Percentiles rank a stretch among this genome's conserved stretches.
Conservation (phyloP, 306 rosid genomes). For the Quercus dentata region DNA sequence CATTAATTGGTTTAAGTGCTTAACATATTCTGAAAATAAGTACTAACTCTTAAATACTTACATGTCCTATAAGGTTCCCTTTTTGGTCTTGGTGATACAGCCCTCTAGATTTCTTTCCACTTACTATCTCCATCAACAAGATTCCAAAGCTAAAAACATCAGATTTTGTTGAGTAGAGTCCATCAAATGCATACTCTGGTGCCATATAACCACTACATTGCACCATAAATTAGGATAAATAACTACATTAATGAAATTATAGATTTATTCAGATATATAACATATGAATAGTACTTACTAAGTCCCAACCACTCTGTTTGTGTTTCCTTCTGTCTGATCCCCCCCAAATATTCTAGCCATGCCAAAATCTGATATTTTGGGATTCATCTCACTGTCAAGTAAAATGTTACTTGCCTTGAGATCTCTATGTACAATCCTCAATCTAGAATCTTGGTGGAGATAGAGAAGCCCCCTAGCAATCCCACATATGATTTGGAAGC, state of each 20-base stretch:
- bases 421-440: conserved; percentile 59
- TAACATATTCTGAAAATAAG: neutral
- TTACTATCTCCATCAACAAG: conserved; percentile 44
- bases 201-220: conserved; percentile 32
- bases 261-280: neutral
- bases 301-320: conserved; percentile 61
- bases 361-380: conserved; percentile 67
- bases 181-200: conserved; percentile 29
- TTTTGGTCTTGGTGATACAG: conserved; percentile 20
- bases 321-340: conserved; percentile 50
- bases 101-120: conserved; percentile 47
- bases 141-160: conserved; percentile 46
- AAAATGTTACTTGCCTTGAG: conserved; percentile 57
- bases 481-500: conserved; percentile 46
- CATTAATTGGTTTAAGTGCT: neutral
- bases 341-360: conserved; percentile 50
- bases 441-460: conserved; percentile 60
- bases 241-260: neutral
- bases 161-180: conserved; percentile 27
- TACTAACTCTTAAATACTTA: conserved; percentile 27
- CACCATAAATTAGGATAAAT: neutral
- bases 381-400: conserved; percentile 40
- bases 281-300: conserved; percentile 36
- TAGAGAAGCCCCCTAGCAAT: conserved; percentile 55
- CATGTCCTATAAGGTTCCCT: conserved; percentile 43